Percentiles rank a stretch among this genome's conserved stretches.
phyloP scores from a whole-genome alignment of 805 yeast genomes.

The Metschnikowia amazonensis region DNA sequence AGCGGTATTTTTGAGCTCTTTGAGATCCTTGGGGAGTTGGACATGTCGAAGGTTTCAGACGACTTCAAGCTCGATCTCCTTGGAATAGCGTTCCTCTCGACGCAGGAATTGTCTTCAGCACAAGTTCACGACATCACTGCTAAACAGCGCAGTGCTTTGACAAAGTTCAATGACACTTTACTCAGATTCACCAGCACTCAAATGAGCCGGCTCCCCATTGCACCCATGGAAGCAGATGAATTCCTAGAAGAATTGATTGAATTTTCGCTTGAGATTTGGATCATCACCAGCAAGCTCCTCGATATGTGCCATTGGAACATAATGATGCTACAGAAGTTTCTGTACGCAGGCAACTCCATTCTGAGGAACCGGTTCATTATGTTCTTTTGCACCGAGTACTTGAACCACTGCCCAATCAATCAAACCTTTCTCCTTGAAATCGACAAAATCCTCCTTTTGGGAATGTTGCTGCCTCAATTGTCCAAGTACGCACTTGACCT shows the following conservation, averaged over 20 bases:
- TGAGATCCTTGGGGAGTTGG: constrained; percentile 5
- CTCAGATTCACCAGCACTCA: constrained; percentile 21
- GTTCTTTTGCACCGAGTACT: constrained; percentile 25
- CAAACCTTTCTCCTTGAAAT: constrained; percentile 13
- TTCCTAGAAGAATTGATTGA: constrained; percentile 24
- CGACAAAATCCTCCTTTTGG: constrained; percentile 21
- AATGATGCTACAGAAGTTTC: constrained; percentile 34
- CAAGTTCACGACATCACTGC: constrained; percentile 15
- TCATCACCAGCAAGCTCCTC: constrained; percentile 18
- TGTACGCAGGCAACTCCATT: constrained; percentile 36
- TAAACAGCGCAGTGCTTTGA: constrained; percentile 16
- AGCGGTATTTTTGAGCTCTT: constrained; percentile 10
- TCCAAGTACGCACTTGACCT: constrained; percentile 26
- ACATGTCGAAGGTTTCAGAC: constrained; percentile 7
- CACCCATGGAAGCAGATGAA: constrained; percentile 21
- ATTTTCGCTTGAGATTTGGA: constrained; percentile 29
- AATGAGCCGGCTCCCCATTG: constrained; percentile 37
- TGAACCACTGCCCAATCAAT: constrained; percentile 20
- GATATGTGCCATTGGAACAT: constrained; percentile 32
- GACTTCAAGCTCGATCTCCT: constrained; percentile 7
- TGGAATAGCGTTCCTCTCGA: constrained; percentile 11
- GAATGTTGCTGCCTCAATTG: constrained; percentile 24
- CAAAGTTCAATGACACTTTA: constrained; percentile 11
- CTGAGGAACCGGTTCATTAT: constrained; percentile 35
- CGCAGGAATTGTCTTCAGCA: constrained; percentile 7